A percentile compares a stretch with the other conserved stretches of the same genome.
phyloP scores from a whole-genome alignment of 2,329 filamentous ascomycete species.

The Byssochlamys sp. region DNA sequence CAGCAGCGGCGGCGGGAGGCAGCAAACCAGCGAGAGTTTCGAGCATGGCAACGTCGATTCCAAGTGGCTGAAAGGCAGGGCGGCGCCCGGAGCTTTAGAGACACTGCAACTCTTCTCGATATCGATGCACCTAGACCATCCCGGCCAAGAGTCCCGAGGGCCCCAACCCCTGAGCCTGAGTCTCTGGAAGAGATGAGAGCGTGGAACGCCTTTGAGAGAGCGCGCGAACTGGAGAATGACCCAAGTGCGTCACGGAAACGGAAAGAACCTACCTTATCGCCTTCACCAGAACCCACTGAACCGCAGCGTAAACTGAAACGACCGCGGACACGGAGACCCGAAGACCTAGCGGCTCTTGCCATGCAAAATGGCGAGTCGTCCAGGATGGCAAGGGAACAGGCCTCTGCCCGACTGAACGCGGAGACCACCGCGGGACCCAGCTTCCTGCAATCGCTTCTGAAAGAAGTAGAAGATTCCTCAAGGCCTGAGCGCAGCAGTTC shows the following conservation, averaged over 20 bases:
- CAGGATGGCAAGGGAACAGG: conserved; percentile 21
- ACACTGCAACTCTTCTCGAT: conserved; percentile 54
- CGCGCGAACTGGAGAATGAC: conserved; percentile 56
- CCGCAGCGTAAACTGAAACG: conserved; percentile 79
- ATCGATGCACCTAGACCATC: conserved; percentile 35
- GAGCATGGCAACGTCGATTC: conserved; percentile 74
- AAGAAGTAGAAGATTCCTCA: conserved; percentile 64
- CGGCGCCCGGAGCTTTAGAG: conserved; percentile 61
- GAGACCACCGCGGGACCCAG: conserved; percentile 51
- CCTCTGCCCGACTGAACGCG: conserved; percentile 22
- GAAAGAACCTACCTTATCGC: conserved; percentile 61
- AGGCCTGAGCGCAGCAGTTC: conserved; percentile 19
- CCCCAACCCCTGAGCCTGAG: conserved; percentile 51
- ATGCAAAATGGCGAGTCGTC: conserved; percentile 34
- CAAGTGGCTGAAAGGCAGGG: conserved; percentile 73
- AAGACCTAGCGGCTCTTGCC: conserved; percentile 40
- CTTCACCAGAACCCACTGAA: conserved; percentile 58
- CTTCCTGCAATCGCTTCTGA: conserved; percentile 75
- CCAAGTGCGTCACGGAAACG: conserved; percentile 38
- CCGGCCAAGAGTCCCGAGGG: conserved; percentile 29
- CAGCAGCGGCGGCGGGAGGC: conserved; percentile 40
- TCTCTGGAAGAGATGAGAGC: conserved; percentile 71
- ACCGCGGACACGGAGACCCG: conserved; percentile 64
- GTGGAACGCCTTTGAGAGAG: conserved; percentile 85
- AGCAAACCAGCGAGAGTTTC: conserved; percentile 48